Evolutionary conservation across 2,329 filamentous ascomycete genomes (phyloP).

Genomic region (Fusarium mexicanum): DNA sequence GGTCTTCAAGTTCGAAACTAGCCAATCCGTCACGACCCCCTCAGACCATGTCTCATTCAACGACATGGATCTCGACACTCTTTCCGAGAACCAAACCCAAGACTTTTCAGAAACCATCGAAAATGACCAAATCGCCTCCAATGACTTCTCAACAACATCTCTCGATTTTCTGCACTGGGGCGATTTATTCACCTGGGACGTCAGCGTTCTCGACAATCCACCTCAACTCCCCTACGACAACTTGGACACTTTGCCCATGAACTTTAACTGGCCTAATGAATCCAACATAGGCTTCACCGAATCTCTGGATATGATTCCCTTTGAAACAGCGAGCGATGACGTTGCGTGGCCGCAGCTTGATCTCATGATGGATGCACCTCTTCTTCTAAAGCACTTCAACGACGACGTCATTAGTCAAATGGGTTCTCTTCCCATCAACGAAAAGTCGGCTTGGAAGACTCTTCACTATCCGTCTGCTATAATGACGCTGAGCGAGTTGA

Average conservation of each 20-base stretch:
- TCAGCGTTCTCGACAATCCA: constrained; percentile 30
- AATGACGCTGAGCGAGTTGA: constrained; percentile 36
- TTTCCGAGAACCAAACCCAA: constrained; percentile 6
- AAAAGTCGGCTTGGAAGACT: constrained; percentile 36
- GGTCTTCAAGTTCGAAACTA: constrained; percentile 32
- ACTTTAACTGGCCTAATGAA: constrained; percentile 20
- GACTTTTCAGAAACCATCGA: constrained; percentile 1
- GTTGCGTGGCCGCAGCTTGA: constrained; percentile 30
- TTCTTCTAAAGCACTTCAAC: constrained; percentile 34
- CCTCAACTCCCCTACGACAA: constrained; percentile 12
- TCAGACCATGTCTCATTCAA: constrained; percentile 19
- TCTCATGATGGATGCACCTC: constrained; percentile 27
- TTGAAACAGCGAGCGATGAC: background rate
- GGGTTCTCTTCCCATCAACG: constrained; percentile 37
- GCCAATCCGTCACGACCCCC: background rate
- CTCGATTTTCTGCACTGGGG: constrained; percentile 35
- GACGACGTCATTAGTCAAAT: constrained; percentile 37
- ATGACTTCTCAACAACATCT: background rate
- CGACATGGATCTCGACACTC: constrained; percentile 16
- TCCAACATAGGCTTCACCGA: constrained; percentile 14
- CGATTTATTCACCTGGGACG: constrained; percentile 37
- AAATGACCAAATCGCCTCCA: background rate
- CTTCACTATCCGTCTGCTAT: constrained; percentile 31
- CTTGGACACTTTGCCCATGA: constrained; percentile 7
- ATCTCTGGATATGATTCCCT: background rate